These are phyloP conservation scores for Meripilus lineatus DNA, from an alignment of 1,284 basidiomycete genomes.

Conservation along the genomic window DNA sequence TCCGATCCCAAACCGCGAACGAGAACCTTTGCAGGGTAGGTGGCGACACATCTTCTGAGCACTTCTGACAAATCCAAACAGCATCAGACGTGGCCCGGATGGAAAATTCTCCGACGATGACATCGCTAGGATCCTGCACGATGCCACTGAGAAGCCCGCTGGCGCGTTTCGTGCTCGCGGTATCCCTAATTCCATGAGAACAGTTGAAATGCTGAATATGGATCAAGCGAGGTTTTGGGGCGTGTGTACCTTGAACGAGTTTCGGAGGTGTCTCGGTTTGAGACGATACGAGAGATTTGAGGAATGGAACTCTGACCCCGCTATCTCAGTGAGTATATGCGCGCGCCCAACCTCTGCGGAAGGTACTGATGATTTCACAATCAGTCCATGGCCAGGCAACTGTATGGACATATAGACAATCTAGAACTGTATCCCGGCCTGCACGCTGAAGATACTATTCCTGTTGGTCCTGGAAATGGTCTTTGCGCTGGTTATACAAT, in stretches of 20 bases:
- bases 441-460: constrained; percentile 57
- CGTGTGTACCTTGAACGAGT: constrained; percentile 68
- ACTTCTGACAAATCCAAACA: constrained; percentile 19
- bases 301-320: constrained; percentile 74
- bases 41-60: constrained; percentile 3
- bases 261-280: constrained; percentile 50
- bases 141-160: constrained; percentile 62
- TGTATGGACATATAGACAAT: constrained; percentile 74
- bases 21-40: constrained; percentile 54
- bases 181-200: constrained; percentile 60
- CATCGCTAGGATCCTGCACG: constrained; percentile 59
- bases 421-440: constrained; percentile 71
- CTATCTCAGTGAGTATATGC: constrained; percentile 40
- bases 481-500: constrained; percentile 86
- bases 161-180: constrained; percentile 72
- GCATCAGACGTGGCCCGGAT: constrained; percentile 45
- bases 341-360: neutral
- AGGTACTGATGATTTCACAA: neutral
- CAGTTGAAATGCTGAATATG: constrained; percentile 73
- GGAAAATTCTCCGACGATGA: constrained; percentile 66
- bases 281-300: constrained; percentile 55
- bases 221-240: constrained; percentile 70
- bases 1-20: constrained; percentile 35
- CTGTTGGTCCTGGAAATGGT: constrained; percentile 65
- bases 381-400: constrained; percentile 46